Base-by-base conservation (phyloP, 495 filamentous ascomycete species). In the Aspergillus cavernicola region DNA sequence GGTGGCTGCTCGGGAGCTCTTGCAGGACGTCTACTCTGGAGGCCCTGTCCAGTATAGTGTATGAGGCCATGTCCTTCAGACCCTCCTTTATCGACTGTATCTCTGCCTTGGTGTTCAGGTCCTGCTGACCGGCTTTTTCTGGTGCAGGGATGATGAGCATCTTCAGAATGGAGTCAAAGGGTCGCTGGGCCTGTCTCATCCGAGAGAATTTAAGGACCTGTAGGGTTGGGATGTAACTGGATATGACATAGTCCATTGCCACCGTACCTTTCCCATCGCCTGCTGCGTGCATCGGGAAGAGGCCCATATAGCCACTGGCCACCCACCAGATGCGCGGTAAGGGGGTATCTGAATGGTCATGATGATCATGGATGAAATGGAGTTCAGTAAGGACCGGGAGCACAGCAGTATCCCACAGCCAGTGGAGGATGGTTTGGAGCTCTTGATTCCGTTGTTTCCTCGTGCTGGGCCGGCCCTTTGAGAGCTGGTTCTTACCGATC, bases 171-270 rank as follows among this genome's bases (percentile, higher is more conserved):
- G 26, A 12, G 19, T 7, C n/a, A 3, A 41, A 15, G 7, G n/a
- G 28, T n/a, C 3, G 38, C 19, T 24, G 38, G 7, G 9, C 6
- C 0, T 0, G 45, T 19, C 24, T 41, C 13, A 9, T 33, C 32
- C 18, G 26, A 46, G 43, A 31, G 28, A 40, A 43, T 35, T 26
- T 38, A 6, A 55, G 43, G 15, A 35, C 15, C 35, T 55, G 12
- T 6, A 33, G 28, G 16, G 37, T 33, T 19, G 37, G 44, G 45
- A 49, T 24, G 31, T 55, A 55, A 32, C 35, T 42, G 44, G 52
- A 55, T 10, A 33, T 15, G 32, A 32, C 42, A 43, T 46, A 40
- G 26, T 31, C 32, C 22, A 41, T 39, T 39, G 36, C 36, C 19
- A 10, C 18, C 19, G 36, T 20, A 18, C 36, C 36, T 4, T 39